Evolutionary conservation across 805 yeast species (phyloP), one percentile per base, ranked within the genome.

Genomic region (Sugiyamaella americana): DNA sequence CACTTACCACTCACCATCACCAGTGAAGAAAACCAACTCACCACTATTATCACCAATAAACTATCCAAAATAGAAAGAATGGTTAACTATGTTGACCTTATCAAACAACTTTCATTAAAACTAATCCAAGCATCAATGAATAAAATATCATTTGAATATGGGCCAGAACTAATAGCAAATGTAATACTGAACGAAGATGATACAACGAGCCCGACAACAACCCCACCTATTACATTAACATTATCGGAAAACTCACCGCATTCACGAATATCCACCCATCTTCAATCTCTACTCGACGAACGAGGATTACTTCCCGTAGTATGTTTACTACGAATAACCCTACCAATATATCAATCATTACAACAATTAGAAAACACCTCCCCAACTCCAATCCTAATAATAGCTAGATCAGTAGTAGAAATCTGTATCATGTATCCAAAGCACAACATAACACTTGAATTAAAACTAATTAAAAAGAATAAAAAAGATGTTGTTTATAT

Each of bases 11-110:
- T 35, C n/a, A 11, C 45, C 2, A 18, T n/a, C n/a, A 5, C 26
- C n/a, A 18, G 30, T 8, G 43, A 37, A 8, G 43, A 42, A 23
- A 40, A 35, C 5, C 40, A 37, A 22, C 47, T 55, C 37, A 49
- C 50, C n/a, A 41, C 36, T 21, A 24, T 19, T 5, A 42, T 51
- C 2, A 35, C 44, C 6, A n/a, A 21, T 17, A 53, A 57, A 20
- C 48, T 63, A 22, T 41, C 52, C 8, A 58, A 57, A 40, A 55
- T 63, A 19, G 63, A 61, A 41, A 55, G 61, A 10, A 57, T 63
- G 26, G 62, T 64, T 17, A 53, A 55, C 51, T 62, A 58, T 45
- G 50, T 61, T 35, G 54, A 54, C 29, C 56, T 59, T 23, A 46
- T 64, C 40, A 57, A 58, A 49, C 46, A 57, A n/a, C 47, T 51